Evolutionary conservation across 2,329 filamentous ascomycete species (phyloP).

Genomic region (Pestalotiopsis sp.): DNA sequence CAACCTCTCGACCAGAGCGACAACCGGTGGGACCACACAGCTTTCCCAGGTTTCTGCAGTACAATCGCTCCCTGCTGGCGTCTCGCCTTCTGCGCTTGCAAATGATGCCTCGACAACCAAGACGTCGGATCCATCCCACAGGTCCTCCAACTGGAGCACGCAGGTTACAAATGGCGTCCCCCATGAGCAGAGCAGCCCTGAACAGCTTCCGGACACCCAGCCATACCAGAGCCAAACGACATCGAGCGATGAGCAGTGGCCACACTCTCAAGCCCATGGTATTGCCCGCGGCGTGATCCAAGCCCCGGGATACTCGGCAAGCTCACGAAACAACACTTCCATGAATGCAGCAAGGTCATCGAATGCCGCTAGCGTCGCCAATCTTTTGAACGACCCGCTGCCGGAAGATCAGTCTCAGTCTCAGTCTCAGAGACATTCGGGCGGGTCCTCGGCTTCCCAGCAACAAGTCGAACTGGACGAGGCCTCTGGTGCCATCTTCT

Average conservation of each 20-base stretch:
- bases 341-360: constrained; percentile 39
- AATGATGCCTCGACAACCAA: constrained; percentile 97
- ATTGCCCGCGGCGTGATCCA: constrained; percentile 43
- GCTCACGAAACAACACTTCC: constrained; percentile 32
- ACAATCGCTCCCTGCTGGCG: constrained; percentile 58
- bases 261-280: constrained; percentile 59
- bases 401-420: constrained; percentile 33
- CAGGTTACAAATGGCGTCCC: constrained; percentile 72
- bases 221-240: constrained; percentile 46
- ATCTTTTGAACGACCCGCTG: constrained; percentile 43
- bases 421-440: constrained; percentile 26
- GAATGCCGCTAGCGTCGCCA: constrained; percentile 36
- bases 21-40: constrained; percentile 52
- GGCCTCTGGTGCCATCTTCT: constrained; percentile 56
- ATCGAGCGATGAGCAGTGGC: constrained; percentile 57
- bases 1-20: constrained; percentile 41
- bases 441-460: constrained; percentile 42
- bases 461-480: constrained; percentile 49
- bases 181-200: constrained; percentile 41
- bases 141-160: constrained; percentile 68
- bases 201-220: constrained; percentile 59
- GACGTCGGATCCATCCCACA: constrained; percentile 71
- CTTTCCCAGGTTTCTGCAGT: constrained; percentile 67
- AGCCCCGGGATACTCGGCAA: constrained; percentile 35
- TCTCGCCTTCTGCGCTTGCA: constrained; percentile 60